These are phyloP conservation scores for Emmonsiellopsis sp. DNA, from an alignment of 2,329 filamentous ascomycete genomes.

Conservation along the genomic window DNA sequence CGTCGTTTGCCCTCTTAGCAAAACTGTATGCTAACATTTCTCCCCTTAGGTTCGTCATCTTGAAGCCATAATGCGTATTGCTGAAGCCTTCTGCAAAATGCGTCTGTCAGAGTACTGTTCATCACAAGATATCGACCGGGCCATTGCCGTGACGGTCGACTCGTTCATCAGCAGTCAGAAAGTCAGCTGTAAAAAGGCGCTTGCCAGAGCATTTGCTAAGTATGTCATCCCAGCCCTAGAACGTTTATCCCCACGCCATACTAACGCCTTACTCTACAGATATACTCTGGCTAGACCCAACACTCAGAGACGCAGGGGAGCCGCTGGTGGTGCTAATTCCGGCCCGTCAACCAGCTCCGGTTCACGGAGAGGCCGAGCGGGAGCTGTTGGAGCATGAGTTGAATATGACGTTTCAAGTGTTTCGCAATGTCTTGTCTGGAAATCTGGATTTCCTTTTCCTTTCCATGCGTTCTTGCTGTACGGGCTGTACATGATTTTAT, in stretches of 20 bases:
- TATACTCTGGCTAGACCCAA: constrained; percentile 9
- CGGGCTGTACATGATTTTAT: no score
- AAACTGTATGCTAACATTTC: background rate
- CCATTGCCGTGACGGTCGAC: constrained; percentile 92
- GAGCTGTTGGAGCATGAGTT: background rate
- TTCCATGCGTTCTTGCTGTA: no score
- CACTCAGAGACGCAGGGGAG: background rate
- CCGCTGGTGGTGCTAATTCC: background rate
- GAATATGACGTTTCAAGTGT: background rate
- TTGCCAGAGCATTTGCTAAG: constrained; percentile 91
- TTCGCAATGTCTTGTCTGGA: no score
- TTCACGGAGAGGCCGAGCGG: background rate
- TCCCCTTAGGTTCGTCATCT: constrained; percentile 73
- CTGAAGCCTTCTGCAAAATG: constrained; percentile 94
- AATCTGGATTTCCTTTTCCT: no score
- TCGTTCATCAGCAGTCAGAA: constrained; percentile 96
- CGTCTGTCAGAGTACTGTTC: constrained; percentile 93
- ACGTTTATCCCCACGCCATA: background rate
- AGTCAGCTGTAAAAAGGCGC: constrained; percentile 92
- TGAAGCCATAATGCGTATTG: constrained; percentile 93
- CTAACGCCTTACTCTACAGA: constrained; percentile 3
- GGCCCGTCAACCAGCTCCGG: background rate
- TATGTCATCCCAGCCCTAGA: constrained; percentile 52
- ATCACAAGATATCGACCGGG: constrained; percentile 83
- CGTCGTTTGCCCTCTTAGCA: background rate